Evolutionary conservation across 2,329 filamentous ascomycete genomes (phyloP).

Genomic region (Cercospora sp.): DNA sequence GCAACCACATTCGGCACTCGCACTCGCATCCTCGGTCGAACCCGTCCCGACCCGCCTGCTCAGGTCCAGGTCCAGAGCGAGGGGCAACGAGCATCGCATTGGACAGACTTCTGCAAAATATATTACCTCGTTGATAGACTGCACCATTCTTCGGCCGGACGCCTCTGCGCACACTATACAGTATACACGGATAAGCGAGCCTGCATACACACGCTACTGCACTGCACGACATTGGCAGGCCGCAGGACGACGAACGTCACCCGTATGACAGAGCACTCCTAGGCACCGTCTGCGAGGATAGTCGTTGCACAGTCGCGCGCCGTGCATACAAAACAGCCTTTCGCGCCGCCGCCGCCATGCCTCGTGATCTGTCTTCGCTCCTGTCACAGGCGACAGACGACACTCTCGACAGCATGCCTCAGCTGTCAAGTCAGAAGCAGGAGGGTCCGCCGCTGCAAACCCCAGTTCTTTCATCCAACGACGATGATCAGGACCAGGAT

Average conservation of each 20-base stretch:
- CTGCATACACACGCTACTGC: constrained; percentile 6
- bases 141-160: background rate
- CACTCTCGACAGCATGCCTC: constrained; percentile 34
- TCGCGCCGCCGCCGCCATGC: constrained; percentile 37
- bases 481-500: constrained; percentile 13
- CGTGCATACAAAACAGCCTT: constrained; percentile 9
- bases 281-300: constrained; percentile 3
- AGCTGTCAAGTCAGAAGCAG: constrained; percentile 35
- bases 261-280: constrained; percentile 8
- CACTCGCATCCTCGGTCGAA: background rate
- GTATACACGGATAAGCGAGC: background rate
- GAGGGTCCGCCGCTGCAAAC: constrained; percentile 29
- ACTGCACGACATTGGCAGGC: background rate
- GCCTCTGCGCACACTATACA: background rate
- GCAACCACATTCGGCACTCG: background rate
- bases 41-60: background rate
- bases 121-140: background rate
- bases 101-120: background rate
- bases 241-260: constrained; percentile 10
- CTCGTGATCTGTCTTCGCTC: constrained; percentile 42
- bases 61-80: background rate
- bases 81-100: background rate
- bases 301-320: constrained; percentile 6
- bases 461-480: background rate
- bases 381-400: constrained; percentile 35